These are phyloP conservation scores for Colletotrichum trifolii DNA, from an alignment of 2,329 filamentous ascomycete genomes.

Conservation along the genomic window DNA sequence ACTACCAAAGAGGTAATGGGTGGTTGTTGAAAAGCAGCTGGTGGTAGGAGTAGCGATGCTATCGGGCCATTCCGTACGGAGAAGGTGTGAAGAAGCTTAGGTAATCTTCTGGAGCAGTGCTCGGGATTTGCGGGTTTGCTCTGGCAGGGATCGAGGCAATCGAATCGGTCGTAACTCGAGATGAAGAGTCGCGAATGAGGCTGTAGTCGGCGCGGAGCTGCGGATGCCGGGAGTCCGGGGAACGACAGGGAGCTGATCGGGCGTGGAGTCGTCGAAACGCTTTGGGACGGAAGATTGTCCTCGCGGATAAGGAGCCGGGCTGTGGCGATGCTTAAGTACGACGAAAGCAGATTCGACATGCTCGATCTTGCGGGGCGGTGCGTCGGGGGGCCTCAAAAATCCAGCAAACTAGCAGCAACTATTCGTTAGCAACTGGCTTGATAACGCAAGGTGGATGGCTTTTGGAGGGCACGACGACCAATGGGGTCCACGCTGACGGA, in stretches of 20 bases:
- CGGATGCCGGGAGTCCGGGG: slow-evolving; percentile 17
- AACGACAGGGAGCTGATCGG: slow-evolving; percentile 5
- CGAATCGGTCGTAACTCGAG: neutral
- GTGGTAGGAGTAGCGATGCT: slow-evolving; percentile 31
- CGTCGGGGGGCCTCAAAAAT: slow-evolving; percentile 35
- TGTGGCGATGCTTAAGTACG: slow-evolving; percentile 32
- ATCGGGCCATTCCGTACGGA: slow-evolving; percentile 35
- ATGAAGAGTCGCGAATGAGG: slow-evolving; percentile 8
- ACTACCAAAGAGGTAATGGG: slow-evolving; percentile 36
- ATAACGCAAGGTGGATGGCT: slow-evolving; percentile 20
- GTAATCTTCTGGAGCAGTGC: neutral
- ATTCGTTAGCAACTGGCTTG: slow-evolving; percentile 5
- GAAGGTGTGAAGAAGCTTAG: slow-evolving; percentile 1
- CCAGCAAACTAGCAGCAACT: slow-evolving; percentile 1
- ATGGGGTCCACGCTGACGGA: neutral
- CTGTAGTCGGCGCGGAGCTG: slow-evolving; percentile 19
- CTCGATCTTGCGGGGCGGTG: slow-evolving; percentile 32
- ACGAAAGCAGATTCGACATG: slow-evolving; percentile 4
- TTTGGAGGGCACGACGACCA: slow-evolving; percentile 17
- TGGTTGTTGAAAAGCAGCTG: slow-evolving; percentile 19
- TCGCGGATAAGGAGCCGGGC: slow-evolving; percentile 31
- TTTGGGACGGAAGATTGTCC: neutral
- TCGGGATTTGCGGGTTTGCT: neutral
- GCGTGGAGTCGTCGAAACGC: slow-evolving; percentile 16
- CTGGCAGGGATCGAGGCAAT: neutral